Conservation (phyloP, 768 basidiomycete species). For the Hemileccinum impolitum region DNA sequence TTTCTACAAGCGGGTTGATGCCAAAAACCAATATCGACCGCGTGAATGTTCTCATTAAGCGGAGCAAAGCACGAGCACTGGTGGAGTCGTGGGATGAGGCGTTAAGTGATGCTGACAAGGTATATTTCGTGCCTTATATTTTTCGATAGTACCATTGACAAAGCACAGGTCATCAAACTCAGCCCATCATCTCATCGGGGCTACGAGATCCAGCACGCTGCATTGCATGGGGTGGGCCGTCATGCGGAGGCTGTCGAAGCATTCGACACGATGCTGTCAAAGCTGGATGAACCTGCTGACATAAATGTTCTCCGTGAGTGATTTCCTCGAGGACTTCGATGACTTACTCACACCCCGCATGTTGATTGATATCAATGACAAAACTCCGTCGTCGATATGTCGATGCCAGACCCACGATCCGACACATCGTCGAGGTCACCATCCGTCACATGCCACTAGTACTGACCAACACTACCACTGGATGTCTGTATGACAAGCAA, state of each 20-base stretch:
- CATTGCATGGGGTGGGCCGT: neutral
- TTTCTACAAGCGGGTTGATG: neutral
- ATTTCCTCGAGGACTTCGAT: neutral
- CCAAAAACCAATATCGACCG: too few relatives aligned
- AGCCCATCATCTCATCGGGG: neutral
- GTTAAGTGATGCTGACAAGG: constrained; percentile 5
- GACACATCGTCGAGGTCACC: neutral
- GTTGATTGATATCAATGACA: neutral
- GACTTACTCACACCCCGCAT: too few relatives aligned
- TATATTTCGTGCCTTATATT: neutral
- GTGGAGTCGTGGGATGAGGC: neutral
- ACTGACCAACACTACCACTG: neutral
- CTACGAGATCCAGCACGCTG: neutral
- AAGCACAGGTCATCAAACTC: neutral
- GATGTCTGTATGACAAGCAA: neutral
- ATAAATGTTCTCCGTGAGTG: neutral
- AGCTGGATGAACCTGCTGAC: neutral
- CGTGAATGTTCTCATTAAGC: neutral
- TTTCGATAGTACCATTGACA: too few relatives aligned
- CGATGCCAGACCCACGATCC: neutral
- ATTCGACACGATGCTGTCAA: neutral
- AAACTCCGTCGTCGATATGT: neutral
- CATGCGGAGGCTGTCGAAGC: neutral
- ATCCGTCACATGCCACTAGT: neutral
- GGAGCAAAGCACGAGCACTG: neutral